Evolutionary conservation across 306 rosid genomes (phyloP), one percentile per base, ranked within the genome.

Genomic region (Quercus rubra): DNA sequence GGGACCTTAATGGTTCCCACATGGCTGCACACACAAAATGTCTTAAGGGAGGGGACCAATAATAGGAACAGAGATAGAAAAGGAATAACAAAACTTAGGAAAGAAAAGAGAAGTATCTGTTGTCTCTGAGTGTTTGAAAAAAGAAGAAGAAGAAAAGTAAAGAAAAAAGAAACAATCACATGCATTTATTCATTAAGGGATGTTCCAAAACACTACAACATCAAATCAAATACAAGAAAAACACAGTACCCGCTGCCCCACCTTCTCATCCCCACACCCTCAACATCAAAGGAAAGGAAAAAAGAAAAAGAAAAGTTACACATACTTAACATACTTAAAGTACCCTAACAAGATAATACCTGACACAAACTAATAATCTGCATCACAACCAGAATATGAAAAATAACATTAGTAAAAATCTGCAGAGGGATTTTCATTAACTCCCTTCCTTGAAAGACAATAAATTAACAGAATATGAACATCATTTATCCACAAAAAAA

Each of bases 1-100:
- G 86, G 83, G 43, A 88, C 89, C 82, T 90, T 88, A 59, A 91
- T 58, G 74, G 75, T 75, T 85, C 82, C 82, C 54, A 94, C 90
- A 64, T 78, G 90, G 88, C 97, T 92, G 91, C 86, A 81, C 20
- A 79, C 51, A 74, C 62, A 14, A 67, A 76, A 73, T 56, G 55
- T 51, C 64, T 59, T 59, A 52, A 74, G 73, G 69, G 17, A 59
- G 33, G 31, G 1, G 46, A 62, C 21, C 20, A n/a, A 71, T 67
- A 28, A 67, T 28, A 28, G 14, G 21, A 70, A 66, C 35, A 63
- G 27, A 83, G 33, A 79, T 27, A 61, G 14, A 27, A 28, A 70
- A 55, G 56, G 62, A 66, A 14, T 74, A 23, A 71, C 25, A 28
- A 62, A 76, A 23, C 51, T 69, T 15, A 74, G 77, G 73, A 27